These are phyloP conservation scores for Mediolabrus comicus DNA, from an alignment of 108 stramenopile species.

Conservation along the genomic window DNA sequence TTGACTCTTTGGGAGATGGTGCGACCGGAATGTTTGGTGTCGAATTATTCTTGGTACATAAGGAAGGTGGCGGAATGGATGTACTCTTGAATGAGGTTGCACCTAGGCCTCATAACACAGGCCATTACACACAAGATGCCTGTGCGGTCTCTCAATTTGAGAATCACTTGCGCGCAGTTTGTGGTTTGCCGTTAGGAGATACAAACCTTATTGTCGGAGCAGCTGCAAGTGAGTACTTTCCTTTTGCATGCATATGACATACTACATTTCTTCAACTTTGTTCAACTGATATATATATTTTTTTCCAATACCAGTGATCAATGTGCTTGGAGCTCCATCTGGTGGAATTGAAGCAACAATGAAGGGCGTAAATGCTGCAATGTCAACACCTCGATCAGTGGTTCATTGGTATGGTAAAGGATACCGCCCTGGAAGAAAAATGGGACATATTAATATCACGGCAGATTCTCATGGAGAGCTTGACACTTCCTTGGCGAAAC, in stretches of 20 bases:
- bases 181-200: conserved; percentile 91
- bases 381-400: conserved; percentile 77
- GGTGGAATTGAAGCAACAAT: conserved; percentile 76
- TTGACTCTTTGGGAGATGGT: conserved; percentile 79
- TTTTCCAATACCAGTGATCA: conserved; percentile 59
- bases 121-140: conserved; percentile 99
- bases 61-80: conserved; percentile 42
- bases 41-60: conserved; percentile 89
- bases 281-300: conserved; percentile 3
- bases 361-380: conserved; percentile 78
- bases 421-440: conserved; percentile 91
- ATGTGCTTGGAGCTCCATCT: conserved; percentile 80
- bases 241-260: not conserved
- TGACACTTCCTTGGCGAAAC: conserved; percentile 47
- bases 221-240: conserved; percentile 68
- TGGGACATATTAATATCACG: conserved; percentile 97
- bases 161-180: conserved; percentile 93
- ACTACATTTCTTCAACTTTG: not conserved
- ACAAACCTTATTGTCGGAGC: conserved; percentile 82
- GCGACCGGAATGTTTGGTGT: conserved; percentile 96
- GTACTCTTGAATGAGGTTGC: conserved; percentile 98
- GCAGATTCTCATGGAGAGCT: conserved; percentile 81
- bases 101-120: conserved; percentile 97
- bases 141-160: conserved; percentile 96
- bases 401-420: conserved; percentile 99